phyloP scores from a whole-genome alignment of 306 rosid genomes.

The Lotus japonicus region DNA sequence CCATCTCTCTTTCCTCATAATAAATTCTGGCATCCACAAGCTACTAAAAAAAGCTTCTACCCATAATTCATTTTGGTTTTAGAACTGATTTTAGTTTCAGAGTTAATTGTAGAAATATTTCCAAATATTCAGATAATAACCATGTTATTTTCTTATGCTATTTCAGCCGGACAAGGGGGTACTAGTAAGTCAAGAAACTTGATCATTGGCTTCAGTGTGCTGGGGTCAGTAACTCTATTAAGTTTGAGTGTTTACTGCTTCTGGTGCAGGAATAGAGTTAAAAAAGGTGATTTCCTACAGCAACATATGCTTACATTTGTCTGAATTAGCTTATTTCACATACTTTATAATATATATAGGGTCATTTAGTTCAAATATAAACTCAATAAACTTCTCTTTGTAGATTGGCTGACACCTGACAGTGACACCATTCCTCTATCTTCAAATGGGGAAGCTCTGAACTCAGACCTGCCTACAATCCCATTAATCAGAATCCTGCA shows the following conservation, averaged over 20 bases:
- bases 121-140: no score
- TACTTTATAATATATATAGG: not conserved
- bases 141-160: not conserved
- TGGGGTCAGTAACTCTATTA: conserved; percentile 1
- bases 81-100: no score
- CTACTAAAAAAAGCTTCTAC: no score
- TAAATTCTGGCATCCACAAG: no score
- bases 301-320: not conserved
- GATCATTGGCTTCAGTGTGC: not conserved
- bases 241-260: conserved; percentile 3
- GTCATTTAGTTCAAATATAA: not conserved
- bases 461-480: conserved; percentile 25
- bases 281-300: not conserved
- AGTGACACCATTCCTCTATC: no score
- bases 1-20: no score
- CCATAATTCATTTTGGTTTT: not conserved
- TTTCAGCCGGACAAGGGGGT: not conserved
- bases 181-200: not conserved
- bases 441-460: not conserved
- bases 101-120: no score
- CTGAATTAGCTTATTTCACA: not conserved
- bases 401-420: not conserved
- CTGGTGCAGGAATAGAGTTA: not conserved
- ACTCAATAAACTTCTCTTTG: not conserved
- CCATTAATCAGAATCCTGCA: conserved; percentile 12